A percentile compares a stretch with the other conserved stretches of the same genome.
Conservation (phyloP, 805 yeast genomes). For the Alloascoidea africana region DNA sequence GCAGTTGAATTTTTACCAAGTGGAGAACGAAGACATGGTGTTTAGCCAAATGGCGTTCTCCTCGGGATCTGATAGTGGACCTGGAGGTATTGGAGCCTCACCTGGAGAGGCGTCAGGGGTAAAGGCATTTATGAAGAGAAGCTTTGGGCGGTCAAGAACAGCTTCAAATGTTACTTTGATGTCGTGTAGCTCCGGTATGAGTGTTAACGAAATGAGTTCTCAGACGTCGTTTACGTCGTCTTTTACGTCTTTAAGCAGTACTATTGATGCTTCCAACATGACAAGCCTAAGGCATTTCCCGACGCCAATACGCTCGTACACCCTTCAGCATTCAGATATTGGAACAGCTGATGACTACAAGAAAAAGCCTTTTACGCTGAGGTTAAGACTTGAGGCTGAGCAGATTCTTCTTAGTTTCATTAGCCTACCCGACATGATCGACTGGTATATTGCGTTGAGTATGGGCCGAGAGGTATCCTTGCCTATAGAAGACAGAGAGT, state of each 20-base stretch:
- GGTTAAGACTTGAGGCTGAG: slow-evolving; percentile 56
- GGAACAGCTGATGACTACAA: slow-evolving; percentile 64
- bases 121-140: neutral
- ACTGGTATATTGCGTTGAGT: slow-evolving; percentile 48
- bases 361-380: slow-evolving; percentile 40
- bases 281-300: too few relatives aligned
- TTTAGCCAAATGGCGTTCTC: too few relatives aligned
- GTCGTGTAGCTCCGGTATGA: neutral
- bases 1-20: slow-evolving; percentile 55
- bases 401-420: slow-evolving; percentile 24
- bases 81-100: neutral
- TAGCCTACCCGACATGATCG: slow-evolving; percentile 27
- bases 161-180: neutral
- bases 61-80: slow-evolving; percentile 1
- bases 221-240: neutral
- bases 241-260: neutral
- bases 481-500: slow-evolving; percentile 41
- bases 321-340: slow-evolving; percentile 50
- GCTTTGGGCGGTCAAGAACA: neutral
- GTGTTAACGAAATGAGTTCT: neutral
- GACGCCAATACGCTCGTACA: slow-evolving; percentile 31
- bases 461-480: slow-evolving; percentile 54
- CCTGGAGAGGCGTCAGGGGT: too few relatives aligned
- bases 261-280: too few relatives aligned
- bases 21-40: too few relatives aligned